These are phyloP conservation scores for Diophrys appendiculata DNA, from an alignment of 73 alveolate genomes.

Conservation along the genomic window DNA sequence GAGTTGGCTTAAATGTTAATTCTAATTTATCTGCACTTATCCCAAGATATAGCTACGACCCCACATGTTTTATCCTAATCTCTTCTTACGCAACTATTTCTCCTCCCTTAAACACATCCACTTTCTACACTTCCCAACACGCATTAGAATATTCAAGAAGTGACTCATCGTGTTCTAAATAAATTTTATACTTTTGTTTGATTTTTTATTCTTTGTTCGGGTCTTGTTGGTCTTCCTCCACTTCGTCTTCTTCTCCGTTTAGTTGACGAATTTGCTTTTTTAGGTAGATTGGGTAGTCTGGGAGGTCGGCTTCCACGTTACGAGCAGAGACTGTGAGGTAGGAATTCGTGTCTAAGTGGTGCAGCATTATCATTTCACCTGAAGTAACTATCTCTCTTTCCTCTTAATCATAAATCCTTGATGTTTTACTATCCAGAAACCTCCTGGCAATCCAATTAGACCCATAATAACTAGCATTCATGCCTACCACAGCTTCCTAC, in stretches of 20 bases:
- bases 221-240: conserved; percentile 37
- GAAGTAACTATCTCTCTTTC: conserved; percentile 19
- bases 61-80: conserved; percentile 39
- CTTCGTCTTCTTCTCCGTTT: conserved; percentile 30
- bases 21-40: conserved; percentile 36
- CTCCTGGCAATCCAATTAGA: conserved; percentile 37
- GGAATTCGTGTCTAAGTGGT: conserved; percentile 47
- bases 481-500: too few relatives aligned
- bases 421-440: conserved; percentile 20
- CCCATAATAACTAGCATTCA: conserved; percentile 34
- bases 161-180: conserved; percentile 32
- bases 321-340: conserved; percentile 33
- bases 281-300: conserved; percentile 49
- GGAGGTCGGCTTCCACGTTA: conserved; percentile 36
- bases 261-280: conserved; percentile 27
- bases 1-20: conserved; percentile 19
- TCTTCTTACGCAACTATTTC: conserved; percentile 14
- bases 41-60: conserved; percentile 40
- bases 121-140: conserved; percentile 60
- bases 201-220: conserved; percentile 38
- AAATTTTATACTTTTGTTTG: neutral
- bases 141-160: conserved; percentile 27
- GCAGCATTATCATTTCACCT: conserved; percentile 35
- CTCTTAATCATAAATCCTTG: neutral
- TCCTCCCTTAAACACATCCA: conserved; percentile 36